phyloP scores from a whole-genome alignment of 306 rosid species.

The Quercus alba region DNA sequence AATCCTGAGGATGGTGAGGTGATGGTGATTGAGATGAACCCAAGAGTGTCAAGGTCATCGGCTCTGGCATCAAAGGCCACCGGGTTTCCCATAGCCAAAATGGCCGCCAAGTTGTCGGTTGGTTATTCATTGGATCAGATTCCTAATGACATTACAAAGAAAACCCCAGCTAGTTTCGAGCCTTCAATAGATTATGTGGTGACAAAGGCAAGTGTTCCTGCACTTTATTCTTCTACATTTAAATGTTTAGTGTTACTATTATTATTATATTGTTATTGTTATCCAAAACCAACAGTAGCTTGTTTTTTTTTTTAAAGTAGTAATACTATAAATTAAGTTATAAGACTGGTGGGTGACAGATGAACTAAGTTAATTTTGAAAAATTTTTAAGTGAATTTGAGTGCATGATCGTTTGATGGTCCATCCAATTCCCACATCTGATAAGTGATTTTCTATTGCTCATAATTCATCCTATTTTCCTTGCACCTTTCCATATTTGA shows the following conservation, averaged over 20 bases:
- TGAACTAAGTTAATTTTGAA: neutral
- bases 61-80: slow-evolving; percentile 95
- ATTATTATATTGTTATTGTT: neutral
- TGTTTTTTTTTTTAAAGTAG: neutral
- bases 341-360: neutral
- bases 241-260: neutral
- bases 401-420: neutral
- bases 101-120: slow-evolving; percentile 90
- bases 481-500: neutral
- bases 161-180: slow-evolving; percentile 95
- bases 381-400: neutral
- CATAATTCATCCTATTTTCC: neutral
- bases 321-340: neutral
- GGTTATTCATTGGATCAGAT: slow-evolving; percentile 93
- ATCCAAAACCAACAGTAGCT: neutral
- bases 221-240: neutral
- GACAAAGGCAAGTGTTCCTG: slow-evolving; percentile 61
- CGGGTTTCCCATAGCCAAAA: slow-evolving; percentile 92
- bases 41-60: slow-evolving; percentile 92
- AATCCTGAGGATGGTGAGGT: slow-evolving; percentile 81
- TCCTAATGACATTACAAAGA: slow-evolving; percentile 87
- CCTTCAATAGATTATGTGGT: slow-evolving; percentile 99
- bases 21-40: slow-evolving; percentile 99
- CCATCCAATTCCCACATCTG: neutral
- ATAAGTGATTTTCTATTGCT: neutral